Conservation (phyloP, 2,329 filamentous ascomycete species). For the Claviceps fusiformis region DNA sequence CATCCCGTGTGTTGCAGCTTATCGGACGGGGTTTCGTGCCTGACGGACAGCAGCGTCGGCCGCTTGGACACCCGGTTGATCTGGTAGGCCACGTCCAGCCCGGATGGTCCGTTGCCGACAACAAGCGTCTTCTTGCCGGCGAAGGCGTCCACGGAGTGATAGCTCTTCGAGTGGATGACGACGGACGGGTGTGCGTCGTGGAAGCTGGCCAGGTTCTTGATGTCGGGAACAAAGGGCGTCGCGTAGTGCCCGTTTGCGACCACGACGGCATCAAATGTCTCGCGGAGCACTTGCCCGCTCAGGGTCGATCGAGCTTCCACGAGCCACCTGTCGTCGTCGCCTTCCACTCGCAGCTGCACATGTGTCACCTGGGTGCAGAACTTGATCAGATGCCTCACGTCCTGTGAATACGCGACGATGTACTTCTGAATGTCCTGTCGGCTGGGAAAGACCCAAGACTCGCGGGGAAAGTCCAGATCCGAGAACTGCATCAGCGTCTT, state of each 20-base stretch:
- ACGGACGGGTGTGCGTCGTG: constrained; percentile 41
- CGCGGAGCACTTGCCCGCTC: constrained; percentile 24
- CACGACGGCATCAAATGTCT: constrained; percentile 60
- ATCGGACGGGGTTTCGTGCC: constrained; percentile 32
- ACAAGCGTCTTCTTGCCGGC: constrained; percentile 62
- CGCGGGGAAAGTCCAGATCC: constrained; percentile 50
- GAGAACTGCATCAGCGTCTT: constrained; percentile 68
- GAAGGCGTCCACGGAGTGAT: constrained; percentile 52
- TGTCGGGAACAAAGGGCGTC: constrained; percentile 51
- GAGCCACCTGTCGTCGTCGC: constrained; percentile 42
- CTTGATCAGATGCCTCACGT: constrained; percentile 51
- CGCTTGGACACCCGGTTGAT: constrained; percentile 46
- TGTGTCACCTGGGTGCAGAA: constrained; percentile 60
- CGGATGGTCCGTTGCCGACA: constrained; percentile 74
- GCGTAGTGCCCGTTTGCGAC: constrained; percentile 66
- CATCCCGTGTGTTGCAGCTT: constrained; percentile 31
- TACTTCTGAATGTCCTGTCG: constrained; percentile 61
- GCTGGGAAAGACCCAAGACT: constrained; percentile 59
- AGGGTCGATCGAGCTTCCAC: constrained; percentile 39
- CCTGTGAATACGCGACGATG: constrained; percentile 55
- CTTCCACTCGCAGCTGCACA: constrained; percentile 24
- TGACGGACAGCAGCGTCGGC: constrained; percentile 53
- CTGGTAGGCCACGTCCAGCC: constrained; percentile 69
- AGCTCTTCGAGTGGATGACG: constrained; percentile 69
- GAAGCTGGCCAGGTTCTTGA: constrained; percentile 47